Evolutionary conservation across 2,329 filamentous ascomycete genomes (phyloP).

Genomic region (Fusarium torreyae): DNA sequence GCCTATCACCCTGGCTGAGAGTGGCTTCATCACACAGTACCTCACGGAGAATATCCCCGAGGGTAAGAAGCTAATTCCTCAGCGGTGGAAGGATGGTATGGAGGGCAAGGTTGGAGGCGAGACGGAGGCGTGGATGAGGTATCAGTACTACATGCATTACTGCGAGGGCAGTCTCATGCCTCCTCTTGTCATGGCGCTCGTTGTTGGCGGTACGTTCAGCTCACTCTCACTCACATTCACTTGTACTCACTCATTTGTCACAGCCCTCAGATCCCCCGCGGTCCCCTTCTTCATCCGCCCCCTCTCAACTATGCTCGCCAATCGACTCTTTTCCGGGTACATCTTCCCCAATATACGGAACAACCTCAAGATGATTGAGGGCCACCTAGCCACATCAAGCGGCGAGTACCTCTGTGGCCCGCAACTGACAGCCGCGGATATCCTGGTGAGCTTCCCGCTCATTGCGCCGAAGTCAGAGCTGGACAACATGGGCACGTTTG

Average conservation of each 20-base stretch:
- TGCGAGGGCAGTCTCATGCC: constrained; percentile 88
- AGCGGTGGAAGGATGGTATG: constrained; percentile 70
- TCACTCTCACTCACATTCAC: too few species aligned
- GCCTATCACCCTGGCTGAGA: constrained; percentile 82
- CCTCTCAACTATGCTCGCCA: constrained; percentile 63
- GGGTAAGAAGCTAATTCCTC: constrained; percentile 65
- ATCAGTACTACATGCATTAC: constrained; percentile 84
- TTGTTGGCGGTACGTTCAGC: constrained; percentile 65
- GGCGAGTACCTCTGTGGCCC: constrained; percentile 65
- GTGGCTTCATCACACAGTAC: constrained; percentile 85
- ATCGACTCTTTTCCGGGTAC: constrained; percentile 58
- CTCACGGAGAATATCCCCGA: constrained; percentile 75
- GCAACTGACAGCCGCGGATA: constrained; percentile 66
- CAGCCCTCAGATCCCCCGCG: constrained; percentile 61
- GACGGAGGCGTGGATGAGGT: constrained; percentile 72
- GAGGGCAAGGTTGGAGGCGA: constrained; percentile 72
- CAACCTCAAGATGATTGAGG: constrained; percentile 66
- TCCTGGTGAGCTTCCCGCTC: constrained; percentile 68
- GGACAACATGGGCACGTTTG: constrained; percentile 59
- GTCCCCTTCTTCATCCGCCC: constrained; percentile 70
- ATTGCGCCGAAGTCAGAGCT: constrained; percentile 61
- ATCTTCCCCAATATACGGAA: constrained; percentile 64
- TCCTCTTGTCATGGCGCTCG: constrained; percentile 73
- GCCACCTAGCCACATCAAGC: constrained; percentile 63
- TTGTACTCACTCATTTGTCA: constrained; percentile 3